Conservation (phyloP, 768 basidiomycete species). For the Strobilomyces echinocephalus region DNA sequence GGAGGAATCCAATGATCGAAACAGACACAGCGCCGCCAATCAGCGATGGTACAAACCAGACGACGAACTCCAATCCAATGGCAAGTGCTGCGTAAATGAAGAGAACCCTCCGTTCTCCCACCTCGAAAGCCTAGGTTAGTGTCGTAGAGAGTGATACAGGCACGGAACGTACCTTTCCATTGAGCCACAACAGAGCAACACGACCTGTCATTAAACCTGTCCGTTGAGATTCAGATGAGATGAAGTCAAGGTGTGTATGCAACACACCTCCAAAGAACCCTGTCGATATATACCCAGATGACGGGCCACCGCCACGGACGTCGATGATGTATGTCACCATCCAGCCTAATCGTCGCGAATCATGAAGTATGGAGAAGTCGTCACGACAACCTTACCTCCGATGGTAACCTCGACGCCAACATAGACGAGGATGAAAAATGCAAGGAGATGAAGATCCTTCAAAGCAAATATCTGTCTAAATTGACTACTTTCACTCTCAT, state of each 20-base stretch:
- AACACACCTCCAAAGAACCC: constrained; percentile 55
- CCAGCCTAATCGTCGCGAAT: constrained; percentile 45
- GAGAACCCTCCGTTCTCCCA: constrained; percentile 52
- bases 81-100: constrained; percentile 50
- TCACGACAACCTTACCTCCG: constrained; percentile 28
- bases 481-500: constrained; percentile 32
- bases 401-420: constrained; percentile 62
- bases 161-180: constrained; percentile 38
- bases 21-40: constrained; percentile 52
- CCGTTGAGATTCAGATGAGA: background rate
- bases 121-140: constrained; percentile 22
- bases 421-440: constrained; percentile 61
- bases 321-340: constrained; percentile 57
- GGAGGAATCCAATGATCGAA: constrained; percentile 48
- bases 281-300: constrained; percentile 48
- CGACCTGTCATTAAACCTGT: constrained; percentile 57
- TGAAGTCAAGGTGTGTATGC: background rate
- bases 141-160: background rate
- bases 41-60: constrained; percentile 56
- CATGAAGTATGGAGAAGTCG: background rate
- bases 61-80: constrained; percentile 50
- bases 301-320: constrained; percentile 41
- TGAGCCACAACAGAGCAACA: constrained; percentile 50
- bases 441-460: constrained; percentile 55
- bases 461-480: constrained; percentile 49